Base-by-base conservation (phyloP, 1,139 yeast genomes). In the Hanseniaspora uvarum region DNA sequence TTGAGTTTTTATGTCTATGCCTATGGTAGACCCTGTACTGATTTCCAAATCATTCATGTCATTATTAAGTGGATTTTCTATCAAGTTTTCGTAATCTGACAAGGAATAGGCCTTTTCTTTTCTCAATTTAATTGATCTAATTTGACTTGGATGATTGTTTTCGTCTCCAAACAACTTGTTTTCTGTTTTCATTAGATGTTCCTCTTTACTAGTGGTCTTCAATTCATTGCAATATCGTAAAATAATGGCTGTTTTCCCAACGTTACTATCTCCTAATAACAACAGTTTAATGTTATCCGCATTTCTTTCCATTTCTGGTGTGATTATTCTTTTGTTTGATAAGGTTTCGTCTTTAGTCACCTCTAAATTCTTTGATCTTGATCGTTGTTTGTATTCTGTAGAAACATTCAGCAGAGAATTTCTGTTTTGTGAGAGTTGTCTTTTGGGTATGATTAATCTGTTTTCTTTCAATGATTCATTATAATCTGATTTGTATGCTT, bases 1-100 rank as follows among this genome's bases (percentile, higher is more conserved):
- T 60, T 79, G 78, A 52, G 79, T 77, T 61, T 80, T 75, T 57
- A 81, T 76, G 61, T 81, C 86, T 34, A 81, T 78, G 8, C 86
- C 86, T 50, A 81, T 79, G 2, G 86, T 80, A 4, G 73, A 64
- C 55, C 65, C 67, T 5, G 69, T 65, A 19, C 63, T 61, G 34
- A 66, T 59, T 3, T 65, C 61, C 14, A 62, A 55, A 30, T 65
- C 66, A 31, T 61, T 59, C 4, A 59, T 57, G 28, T 59, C 60
- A 39, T 39, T 39, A 12, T 39, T 39, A 12, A 39, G 8, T 1
- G 30, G 43, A n/a, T 30, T 39, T 18, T 24, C 14, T 14, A 39
- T 23, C 10, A 39, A 16, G 12, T 63, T 66, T 53, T 65, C 68
- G 50, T 62, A 65, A 55, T 65, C 69, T 43, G 61, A 64, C 34